Evolutionary conservation across 192 early-diverging fungal species (phyloP), one percentile per base, ranked within the genome.

Genomic region (Piromyces finnis): DNA sequence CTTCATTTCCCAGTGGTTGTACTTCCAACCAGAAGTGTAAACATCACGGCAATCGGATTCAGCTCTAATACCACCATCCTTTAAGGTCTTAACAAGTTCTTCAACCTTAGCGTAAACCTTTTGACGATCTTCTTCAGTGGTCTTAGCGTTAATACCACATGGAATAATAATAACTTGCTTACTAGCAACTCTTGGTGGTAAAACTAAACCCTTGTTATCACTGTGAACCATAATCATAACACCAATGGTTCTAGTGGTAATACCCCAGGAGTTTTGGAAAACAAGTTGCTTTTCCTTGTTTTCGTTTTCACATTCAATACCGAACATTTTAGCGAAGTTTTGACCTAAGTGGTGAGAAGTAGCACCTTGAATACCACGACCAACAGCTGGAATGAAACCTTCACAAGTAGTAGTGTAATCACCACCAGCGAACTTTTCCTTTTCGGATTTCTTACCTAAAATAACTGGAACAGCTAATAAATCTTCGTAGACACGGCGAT

Each of bases 321-420:
- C 90, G 85, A 99, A 98, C 98, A 99, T 98, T 86, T 97, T 98
- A 78, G 95, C 92, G 85, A 99, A 99, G 92, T 98, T 99, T 89
- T 99, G 97, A n/a, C 98, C 98, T 83, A 99, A 89, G 83, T 94
- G 95, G 88, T 99, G 98, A 81, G 96, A 98, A 12, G 98, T 99
- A 77, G 93, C 98, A 78, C 94, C 98, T 87, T 99, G 98, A 82
- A 99, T 97, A 79, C 93, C 98, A 83, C 98, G 95, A 29, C 98
- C 98, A 6, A 96, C 97, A 51, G 95, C 90, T 29, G 97, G 96
- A 77, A 99, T 94, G 82, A 95, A 99, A 29, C 95, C 97, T 85
- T 99, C 98, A 77, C 98, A 92, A 77, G 98, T 98, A 78, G 98
- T 98, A 77, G 98, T 99, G 84, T 95, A 96, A 30, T 94, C 88